Evolutionary conservation across 768 basidiomycete species (phyloP).

Genomic region (Hypsizygus marmoreus): DNA sequence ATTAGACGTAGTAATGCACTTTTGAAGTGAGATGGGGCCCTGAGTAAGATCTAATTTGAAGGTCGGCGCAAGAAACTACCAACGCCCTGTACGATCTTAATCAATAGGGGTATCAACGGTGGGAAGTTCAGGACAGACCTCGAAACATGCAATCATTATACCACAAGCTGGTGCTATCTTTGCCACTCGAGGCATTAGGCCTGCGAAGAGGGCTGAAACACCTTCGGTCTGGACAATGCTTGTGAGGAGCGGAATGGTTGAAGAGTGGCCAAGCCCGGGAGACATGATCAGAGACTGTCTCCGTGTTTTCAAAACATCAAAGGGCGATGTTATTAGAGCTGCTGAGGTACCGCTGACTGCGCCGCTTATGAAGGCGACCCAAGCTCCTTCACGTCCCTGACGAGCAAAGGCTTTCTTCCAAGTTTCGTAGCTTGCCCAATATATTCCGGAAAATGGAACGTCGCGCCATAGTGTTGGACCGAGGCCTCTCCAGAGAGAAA

Average conservation of each 20-base stretch:
- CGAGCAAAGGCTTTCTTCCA: slow-evolving; percentile 67
- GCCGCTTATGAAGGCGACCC: slow-evolving; percentile 85
- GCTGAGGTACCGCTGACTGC: slow-evolving; percentile 86
- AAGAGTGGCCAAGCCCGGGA: slow-evolving; percentile 41
- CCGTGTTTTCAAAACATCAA: slow-evolving; percentile 96
- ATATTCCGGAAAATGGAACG: slow-evolving; percentile 95
- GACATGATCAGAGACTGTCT: slow-evolving; percentile 83
- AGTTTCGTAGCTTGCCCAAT: slow-evolving; percentile 94
- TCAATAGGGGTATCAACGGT: slow-evolving; percentile 15
- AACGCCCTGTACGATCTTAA: slow-evolving; percentile 47
- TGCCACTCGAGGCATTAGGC: slow-evolving; percentile 82
- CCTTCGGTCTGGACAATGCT: slow-evolving; percentile 84
- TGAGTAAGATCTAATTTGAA: slow-evolving; percentile 16
- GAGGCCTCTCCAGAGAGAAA: slow-evolving; percentile 86
- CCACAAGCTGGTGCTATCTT: slow-evolving; percentile 99
- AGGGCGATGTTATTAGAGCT: slow-evolving; percentile 89
- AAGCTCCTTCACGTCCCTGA: slow-evolving; percentile 56
- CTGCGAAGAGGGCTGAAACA: slow-evolving; percentile 74
- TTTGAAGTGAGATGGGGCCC: slow-evolving; percentile 7
- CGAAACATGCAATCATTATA: slow-evolving; percentile 96
- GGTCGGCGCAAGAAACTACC: slow-evolving; percentile 51
- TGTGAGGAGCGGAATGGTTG: slow-evolving; percentile 64
- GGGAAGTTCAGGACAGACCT: slow-evolving; percentile 50
- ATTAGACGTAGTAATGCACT: slow-evolving; percentile 14
- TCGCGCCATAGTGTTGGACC: slow-evolving; percentile 95